Evolutionary conservation across 148 eudicot species (phyloP), one percentile per base, ranked within the genome.

Genomic region (Amaranthus hypochondriacus): DNA sequence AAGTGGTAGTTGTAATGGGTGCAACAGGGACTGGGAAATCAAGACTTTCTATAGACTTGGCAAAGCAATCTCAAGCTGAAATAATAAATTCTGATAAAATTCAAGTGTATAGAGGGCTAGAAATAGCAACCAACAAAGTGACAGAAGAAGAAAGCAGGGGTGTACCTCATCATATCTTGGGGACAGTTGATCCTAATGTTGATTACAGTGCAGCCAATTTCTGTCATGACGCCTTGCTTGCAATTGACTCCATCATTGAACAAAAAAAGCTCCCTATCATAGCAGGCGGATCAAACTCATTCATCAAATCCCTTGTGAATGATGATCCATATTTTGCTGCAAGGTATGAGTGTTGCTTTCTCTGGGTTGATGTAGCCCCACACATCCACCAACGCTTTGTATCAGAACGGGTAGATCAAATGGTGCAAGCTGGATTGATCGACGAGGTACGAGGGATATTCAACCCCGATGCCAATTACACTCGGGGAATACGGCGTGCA

Each of bases 1-100:
- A 90, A 72, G 89, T 91, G 53, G 89, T 93, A 59, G 77, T 93
- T 6, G 96, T 93, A 4, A 83, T 93, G 91, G 97, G 98, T 7
- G 89, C 95, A 6, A 93, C 97, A 4, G 98, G 98, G 9, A 87
- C 98, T 2, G 98, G 98, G 43, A 93, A 91, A 75, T 93, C 98
- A 0, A 87, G 80, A 69, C 95, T 93, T 44, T 85, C 97, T 1
- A 88, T 93, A 7, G 97, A 93, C 75, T 63, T 93, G 10, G 97
- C 98, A 42, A 83, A 82, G 46, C 86, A 61, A 2, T 83, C 89
- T 59, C 83, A 80, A 0, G 91, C 91, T 0, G 98, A 93, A 66
- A 78, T 93, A 4, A 77, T 93, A 47, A 93, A 93, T 65, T 91
- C 89, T 3, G 98, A 93, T 57, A 93, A 91, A 77, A 93, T 93